Evolutionary conservation across 257 asterid genomes (phyloP).

Genomic region (Solanum clarkiae): DNA sequence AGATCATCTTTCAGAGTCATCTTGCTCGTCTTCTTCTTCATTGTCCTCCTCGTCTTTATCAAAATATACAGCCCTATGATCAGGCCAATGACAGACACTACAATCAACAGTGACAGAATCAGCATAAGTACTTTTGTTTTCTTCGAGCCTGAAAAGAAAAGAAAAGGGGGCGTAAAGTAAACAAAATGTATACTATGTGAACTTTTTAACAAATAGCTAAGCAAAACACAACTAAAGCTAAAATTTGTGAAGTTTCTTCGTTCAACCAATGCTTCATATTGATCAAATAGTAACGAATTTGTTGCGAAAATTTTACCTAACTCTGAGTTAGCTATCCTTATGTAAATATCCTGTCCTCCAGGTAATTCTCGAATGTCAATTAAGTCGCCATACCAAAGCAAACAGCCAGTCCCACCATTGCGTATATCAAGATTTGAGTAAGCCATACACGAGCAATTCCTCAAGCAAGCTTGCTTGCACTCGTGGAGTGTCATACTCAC

Average conservation of each 20-base stretch:
- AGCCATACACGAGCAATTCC: conserved; percentile 21
- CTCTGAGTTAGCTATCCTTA: background rate
- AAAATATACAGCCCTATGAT: background rate
- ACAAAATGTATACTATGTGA: too few species aligned
- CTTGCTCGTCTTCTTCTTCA: background rate
- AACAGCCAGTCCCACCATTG: conserved; percentile 13
- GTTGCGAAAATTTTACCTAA: too few species aligned
- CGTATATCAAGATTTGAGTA: conserved; percentile 15
- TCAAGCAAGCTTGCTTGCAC: conserved; percentile 8
- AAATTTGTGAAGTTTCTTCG: too few species aligned
- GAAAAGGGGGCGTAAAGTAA: too few species aligned
- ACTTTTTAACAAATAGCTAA: too few species aligned
- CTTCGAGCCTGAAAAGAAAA: background rate
- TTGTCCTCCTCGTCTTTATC: too few species aligned
- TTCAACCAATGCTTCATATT: too few species aligned
- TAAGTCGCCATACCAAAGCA: conserved; percentile 18
- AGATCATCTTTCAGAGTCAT: conserved; percentile 1
- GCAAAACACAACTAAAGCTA: too few species aligned
- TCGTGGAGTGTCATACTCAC: conserved; percentile 1
- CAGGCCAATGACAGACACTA: background rate
- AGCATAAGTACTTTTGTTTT: background rate
- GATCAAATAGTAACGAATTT: too few species aligned
- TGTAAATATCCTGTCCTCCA: background rate
- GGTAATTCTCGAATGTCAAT: background rate
- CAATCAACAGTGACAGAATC: background rate